A percentile compares a stretch with the other conserved stretches of the same genome.
Evolutionary conservation across 495 filamentous ascomycete species (phyloP).

Genomic region (Hyaloscypha bicolor): DNA sequence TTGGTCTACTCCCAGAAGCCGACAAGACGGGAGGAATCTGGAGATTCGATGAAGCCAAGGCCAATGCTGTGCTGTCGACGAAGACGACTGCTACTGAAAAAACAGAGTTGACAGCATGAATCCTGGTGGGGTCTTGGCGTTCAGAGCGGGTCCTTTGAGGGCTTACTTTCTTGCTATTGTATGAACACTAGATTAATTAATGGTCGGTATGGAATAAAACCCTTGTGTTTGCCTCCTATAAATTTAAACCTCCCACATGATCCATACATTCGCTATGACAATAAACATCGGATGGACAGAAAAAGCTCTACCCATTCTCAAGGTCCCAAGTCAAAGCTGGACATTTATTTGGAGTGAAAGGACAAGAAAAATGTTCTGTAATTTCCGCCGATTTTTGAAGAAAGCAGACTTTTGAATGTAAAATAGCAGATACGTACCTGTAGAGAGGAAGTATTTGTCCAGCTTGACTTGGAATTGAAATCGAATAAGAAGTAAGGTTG

Average conservation of each 20-base stretch:
- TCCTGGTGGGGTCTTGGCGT: not conserved
- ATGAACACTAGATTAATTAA: conserved; percentile 20
- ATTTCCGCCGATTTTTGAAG: too few relatives aligned
- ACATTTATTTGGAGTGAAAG: too few relatives aligned
- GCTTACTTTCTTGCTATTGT: not conserved
- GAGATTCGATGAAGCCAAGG: conserved; percentile 65
- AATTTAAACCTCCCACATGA: not conserved
- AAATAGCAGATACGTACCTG: too few relatives aligned
- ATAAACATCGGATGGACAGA: too few relatives aligned
- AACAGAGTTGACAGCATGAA: conserved; percentile 5
- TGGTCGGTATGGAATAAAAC: not conserved
- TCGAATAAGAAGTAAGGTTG: too few relatives aligned
- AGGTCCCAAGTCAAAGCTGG: too few relatives aligned
- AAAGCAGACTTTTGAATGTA: too few relatives aligned
- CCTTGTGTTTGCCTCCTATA: not conserved
- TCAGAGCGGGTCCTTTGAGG: not conserved
- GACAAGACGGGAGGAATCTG: conserved; percentile 74
- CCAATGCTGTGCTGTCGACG: conserved; percentile 13
- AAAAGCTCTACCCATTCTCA: too few relatives aligned
- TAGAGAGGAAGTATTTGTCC: too few relatives aligned
- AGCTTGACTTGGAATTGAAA: too few relatives aligned
- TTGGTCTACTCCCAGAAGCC: conserved; percentile 43
- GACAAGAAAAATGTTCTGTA: too few relatives aligned
- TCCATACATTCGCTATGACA: not conserved
- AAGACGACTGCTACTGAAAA: conserved; percentile 7